Evolutionary conservation across 2,329 filamentous ascomycete species (phyloP).

Genomic region (Shiraia sp.): DNA sequence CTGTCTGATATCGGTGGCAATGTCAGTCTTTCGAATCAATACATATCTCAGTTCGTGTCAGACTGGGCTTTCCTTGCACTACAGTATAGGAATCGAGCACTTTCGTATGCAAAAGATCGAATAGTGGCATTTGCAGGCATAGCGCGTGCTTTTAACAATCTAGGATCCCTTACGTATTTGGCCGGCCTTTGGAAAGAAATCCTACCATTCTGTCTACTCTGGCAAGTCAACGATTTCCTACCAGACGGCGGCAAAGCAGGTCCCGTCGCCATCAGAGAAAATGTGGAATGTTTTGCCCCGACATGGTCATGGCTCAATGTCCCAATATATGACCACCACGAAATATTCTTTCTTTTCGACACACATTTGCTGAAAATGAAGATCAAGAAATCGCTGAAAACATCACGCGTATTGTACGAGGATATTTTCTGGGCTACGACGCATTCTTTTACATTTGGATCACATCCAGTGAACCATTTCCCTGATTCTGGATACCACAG

Average conservation of each 20-base stretch:
- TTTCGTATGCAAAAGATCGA: slow-evolving; percentile 7
- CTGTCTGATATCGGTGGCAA: too few relatives aligned
- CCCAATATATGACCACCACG: slow-evolving; percentile 4
- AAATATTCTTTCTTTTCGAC: background rate
- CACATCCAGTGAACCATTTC: background rate
- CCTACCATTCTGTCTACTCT: slow-evolving; percentile 4
- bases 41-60: too few relatives aligned
- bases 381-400: background rate
- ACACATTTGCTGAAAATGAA: slow-evolving; percentile 1
- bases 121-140: slow-evolving; percentile 13
- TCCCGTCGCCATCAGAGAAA: background rate
- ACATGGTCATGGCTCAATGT: slow-evolving; percentile 12
- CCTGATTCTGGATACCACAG: background rate
- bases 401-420: background rate
- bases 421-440: slow-evolving; percentile 2
- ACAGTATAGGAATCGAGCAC: background rate
- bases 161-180: slow-evolving; percentile 8
- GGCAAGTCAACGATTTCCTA: slow-evolving; percentile 11
- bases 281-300: background rate
- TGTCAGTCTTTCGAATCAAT: too few relatives aligned
- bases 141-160: slow-evolving; percentile 2
- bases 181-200: slow-evolving; percentile 8
- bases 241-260: too few relatives aligned
- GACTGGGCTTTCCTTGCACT: too few relatives aligned
- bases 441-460: background rate